Base-by-base conservation (phyloP, 225 moss, liverwort and hornwort genomes). In the Straminergon stramineum region DNA sequence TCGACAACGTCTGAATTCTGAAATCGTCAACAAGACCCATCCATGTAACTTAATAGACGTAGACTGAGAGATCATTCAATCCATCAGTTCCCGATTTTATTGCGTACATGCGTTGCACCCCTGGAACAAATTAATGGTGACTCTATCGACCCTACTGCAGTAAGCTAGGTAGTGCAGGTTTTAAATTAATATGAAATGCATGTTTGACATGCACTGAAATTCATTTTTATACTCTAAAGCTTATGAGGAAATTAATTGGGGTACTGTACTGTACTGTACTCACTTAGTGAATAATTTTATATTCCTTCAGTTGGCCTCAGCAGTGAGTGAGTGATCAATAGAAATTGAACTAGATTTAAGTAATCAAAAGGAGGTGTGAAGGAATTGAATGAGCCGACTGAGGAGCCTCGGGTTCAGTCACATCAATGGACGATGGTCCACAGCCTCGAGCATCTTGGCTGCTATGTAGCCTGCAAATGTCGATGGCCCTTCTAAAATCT, bases 401-500 rank as follows among this genome's bases (percentile, higher is more conserved):
- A 11, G 7, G 75, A 45, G 65, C 66, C 13, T 11, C 16, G 20
- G 21, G n/a, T 39, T 94, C 23, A 11, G 13, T 73, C 79, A 91
- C 88, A 91, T 90, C 15, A 91, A 83, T 67, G 94, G 92, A 39
- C 88, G 92, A 37, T 91, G 94, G 69, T 97, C 96, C 24, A 96
- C 92, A 35, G 96, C 94, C 34, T 97, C 97, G 4, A 97, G 92
- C 66, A 97, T 89, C 93, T 95, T 97, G 77, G 93, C 92, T 10
- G 95, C 96, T 41, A 97, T 95, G 87, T 94, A 95, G 67, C 96
- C 90, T 58, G 97, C 96, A 85, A 96, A 97, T 52, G 92, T 96
- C 14, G 96, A 96, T 18, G 97, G 92, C 26, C 96, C 96, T 87
- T 94, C 93, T 87, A 94, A 90, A 66, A 97, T 95, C 97, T 97